These are phyloP conservation scores for Prunus yedoensis DNA, from an alignment of 331 rosid species.

Conservation along the genomic window DNA sequence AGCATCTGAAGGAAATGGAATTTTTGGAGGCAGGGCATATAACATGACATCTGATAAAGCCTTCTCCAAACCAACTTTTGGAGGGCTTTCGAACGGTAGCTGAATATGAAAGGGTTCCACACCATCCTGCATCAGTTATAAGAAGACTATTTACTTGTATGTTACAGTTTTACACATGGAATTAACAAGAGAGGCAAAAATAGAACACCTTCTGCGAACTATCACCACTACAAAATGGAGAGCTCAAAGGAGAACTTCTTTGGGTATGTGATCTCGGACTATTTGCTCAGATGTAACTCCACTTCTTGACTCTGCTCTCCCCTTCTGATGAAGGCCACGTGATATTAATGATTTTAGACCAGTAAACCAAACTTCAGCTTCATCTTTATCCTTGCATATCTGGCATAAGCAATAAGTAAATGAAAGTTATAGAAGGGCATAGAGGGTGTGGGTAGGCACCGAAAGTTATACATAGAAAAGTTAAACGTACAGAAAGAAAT, in stretches of 20 bases:
- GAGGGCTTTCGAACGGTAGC: conserved; percentile 30
- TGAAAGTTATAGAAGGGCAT: background rate
- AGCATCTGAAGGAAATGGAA: conserved; percentile 30
- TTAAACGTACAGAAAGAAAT: background rate
- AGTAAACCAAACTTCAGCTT: conserved; percentile 47
- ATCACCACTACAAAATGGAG: conserved; percentile 39
- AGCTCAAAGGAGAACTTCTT: conserved; percentile 41
- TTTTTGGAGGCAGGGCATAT: conserved; percentile 34
- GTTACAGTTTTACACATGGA: too few species aligned
- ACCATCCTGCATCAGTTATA: too few species aligned
- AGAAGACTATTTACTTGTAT: too few species aligned
- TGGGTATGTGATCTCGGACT: conserved; percentile 39
- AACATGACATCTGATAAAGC: conserved; percentile 35
- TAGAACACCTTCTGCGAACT: too few species aligned
- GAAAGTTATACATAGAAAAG: background rate
- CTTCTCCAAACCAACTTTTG: conserved; percentile 35
- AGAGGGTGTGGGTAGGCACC: background rate
- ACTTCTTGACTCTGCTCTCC: conserved; percentile 33
- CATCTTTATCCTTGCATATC: conserved; percentile 53
- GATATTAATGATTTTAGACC: conserved; percentile 42
- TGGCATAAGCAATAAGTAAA: conserved; percentile 12
- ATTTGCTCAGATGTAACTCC: conserved; percentile 40
- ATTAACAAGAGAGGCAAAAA: too few species aligned
- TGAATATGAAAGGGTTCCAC: conserved; percentile 27
- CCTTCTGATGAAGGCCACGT: conserved; percentile 25